These are phyloP conservation scores for Cercospora brassicicola DNA, from an alignment of 2,329 filamentous ascomycete genomes.

Conservation along the genomic window DNA sequence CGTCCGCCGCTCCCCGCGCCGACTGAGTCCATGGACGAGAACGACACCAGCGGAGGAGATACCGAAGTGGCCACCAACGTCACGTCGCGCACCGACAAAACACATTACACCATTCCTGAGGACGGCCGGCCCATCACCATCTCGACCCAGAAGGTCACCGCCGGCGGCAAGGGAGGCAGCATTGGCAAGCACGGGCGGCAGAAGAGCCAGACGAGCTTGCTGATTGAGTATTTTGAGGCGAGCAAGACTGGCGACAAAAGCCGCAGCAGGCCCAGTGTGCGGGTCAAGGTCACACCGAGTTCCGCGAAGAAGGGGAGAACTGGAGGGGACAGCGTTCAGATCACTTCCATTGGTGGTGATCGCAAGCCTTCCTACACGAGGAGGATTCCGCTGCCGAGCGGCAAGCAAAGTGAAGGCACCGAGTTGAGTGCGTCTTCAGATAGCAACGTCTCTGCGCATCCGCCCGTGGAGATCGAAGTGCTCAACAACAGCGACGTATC, in stretches of 20 bases:
- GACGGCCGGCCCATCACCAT: slow-evolving; percentile 92
- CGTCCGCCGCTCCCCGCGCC: slow-evolving; percentile 69
- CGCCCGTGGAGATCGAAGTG: slow-evolving; percentile 88
- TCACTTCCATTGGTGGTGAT: slow-evolving; percentile 74
- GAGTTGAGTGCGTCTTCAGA: slow-evolving; percentile 74
- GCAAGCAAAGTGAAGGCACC: slow-evolving; percentile 40
- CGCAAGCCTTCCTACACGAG: slow-evolving; percentile 70
- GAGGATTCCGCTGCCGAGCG: slow-evolving; percentile 62
- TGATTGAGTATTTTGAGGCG: slow-evolving; percentile 94
- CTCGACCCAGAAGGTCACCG: slow-evolving; percentile 65
- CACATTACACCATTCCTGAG: slow-evolving; percentile 76
- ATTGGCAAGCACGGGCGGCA: slow-evolving; percentile 52
- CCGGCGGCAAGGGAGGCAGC: slow-evolving; percentile 47
- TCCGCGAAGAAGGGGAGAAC: slow-evolving; percentile 56
- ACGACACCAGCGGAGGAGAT: slow-evolving; percentile 42
- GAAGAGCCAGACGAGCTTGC: slow-evolving; percentile 80
- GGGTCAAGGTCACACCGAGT: slow-evolving; percentile 77
- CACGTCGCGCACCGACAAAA: slow-evolving; percentile 67
- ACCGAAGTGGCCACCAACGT: slow-evolving; percentile 65
- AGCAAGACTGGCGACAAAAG: slow-evolving; percentile 63
- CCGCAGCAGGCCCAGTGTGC: slow-evolving; percentile 76
- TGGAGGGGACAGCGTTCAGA: slow-evolving; percentile 74
- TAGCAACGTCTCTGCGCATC: slow-evolving; percentile 66
- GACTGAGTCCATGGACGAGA: slow-evolving; percentile 66
- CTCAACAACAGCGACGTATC: slow-evolving; percentile 68